Evolutionary conservation across 2,329 filamentous ascomycete species (phyloP).

Genomic region (Epichloe elymi): DNA sequence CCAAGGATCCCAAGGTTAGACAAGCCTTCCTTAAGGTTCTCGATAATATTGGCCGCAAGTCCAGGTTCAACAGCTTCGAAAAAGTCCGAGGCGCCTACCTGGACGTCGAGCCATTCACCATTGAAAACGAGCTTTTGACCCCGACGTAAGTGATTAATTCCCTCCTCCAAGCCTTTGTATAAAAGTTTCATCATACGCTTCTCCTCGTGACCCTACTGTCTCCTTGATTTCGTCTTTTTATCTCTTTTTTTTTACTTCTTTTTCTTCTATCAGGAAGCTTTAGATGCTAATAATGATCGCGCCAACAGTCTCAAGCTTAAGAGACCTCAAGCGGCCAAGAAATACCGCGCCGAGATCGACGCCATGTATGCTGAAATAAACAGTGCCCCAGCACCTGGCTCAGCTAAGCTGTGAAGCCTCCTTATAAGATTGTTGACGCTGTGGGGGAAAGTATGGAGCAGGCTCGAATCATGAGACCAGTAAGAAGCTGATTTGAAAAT

Average conservation of each 20-base stretch:
- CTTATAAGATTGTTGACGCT: background rate
- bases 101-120: conserved; percentile 77
- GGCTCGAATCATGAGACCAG: no score
- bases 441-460: background rate
- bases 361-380: conserved; percentile 44
- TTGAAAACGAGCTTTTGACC: conserved; percentile 83
- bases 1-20: conserved; percentile 55
- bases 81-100: conserved; percentile 61
- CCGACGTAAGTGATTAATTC: conserved; percentile 55
- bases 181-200: background rate
- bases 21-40: conserved; percentile 67
- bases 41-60: conserved; percentile 62
- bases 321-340: conserved; percentile 41
- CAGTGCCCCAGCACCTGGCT: background rate
- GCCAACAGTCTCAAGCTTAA: conserved; percentile 42
- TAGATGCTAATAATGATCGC: conserved; percentile 10
- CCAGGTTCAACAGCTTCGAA: conserved; percentile 90
- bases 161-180: background rate
- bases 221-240: background rate
- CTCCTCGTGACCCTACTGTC: background rate
- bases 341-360: conserved; percentile 39
- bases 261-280: background rate
- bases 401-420: conserved; percentile 3
- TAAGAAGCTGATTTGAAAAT: background rate
- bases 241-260: no score